Conservation (phyloP, 2,329 filamentous ascomycete species). For the Stachybotrys chartarum region DNA sequence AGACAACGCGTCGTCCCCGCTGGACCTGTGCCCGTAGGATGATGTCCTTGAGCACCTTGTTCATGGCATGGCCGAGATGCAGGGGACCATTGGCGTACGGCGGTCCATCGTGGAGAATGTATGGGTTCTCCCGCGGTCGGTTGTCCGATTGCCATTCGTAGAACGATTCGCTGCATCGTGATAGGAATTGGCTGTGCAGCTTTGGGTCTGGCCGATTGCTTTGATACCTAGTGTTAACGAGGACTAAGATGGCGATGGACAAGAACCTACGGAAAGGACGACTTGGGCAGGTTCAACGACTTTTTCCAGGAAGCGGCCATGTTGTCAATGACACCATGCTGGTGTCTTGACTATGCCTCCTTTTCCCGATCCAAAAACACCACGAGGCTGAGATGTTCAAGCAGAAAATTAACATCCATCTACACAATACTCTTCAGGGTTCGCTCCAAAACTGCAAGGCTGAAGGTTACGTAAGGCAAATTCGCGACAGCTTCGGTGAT, state of each 20-base stretch:
- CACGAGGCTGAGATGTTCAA: neutral
- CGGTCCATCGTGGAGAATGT: conserved; percentile 88
- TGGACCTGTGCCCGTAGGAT: conserved; percentile 76
- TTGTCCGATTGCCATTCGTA: conserved; percentile 76
- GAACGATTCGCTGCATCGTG: conserved; percentile 75
- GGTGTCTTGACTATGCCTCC: neutral
- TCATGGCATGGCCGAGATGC: conserved; percentile 90
- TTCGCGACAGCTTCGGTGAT: too few relatives aligned
- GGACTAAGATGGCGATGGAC: conserved; percentile 31
- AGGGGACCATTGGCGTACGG: conserved; percentile 92
- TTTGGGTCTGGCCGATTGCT: conserved; percentile 47
- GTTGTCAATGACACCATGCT: conserved; percentile 19
- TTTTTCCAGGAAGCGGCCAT: conserved; percentile 61
- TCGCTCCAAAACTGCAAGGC: conserved; percentile 13
- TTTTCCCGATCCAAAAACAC: neutral
- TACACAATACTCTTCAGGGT: too few relatives aligned
- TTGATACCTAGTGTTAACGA: conserved; percentile 1
- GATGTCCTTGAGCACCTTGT: conserved; percentile 96
- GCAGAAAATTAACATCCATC: too few relatives aligned
- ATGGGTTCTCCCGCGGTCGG: conserved; percentile 51
- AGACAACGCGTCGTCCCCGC: conserved; percentile 63
- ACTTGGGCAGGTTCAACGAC: conserved; percentile 68
- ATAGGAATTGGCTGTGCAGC: conserved; percentile 53
- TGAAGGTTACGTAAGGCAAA: conserved; percentile 6
- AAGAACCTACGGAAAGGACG: conserved; percentile 49